A percentile compares a stretch with the other conserved stretches of the same genome.
Evolutionary conservation across 1,284 basidiomycete genomes (phyloP).

Genomic region (Earliella scabrosa): DNA sequence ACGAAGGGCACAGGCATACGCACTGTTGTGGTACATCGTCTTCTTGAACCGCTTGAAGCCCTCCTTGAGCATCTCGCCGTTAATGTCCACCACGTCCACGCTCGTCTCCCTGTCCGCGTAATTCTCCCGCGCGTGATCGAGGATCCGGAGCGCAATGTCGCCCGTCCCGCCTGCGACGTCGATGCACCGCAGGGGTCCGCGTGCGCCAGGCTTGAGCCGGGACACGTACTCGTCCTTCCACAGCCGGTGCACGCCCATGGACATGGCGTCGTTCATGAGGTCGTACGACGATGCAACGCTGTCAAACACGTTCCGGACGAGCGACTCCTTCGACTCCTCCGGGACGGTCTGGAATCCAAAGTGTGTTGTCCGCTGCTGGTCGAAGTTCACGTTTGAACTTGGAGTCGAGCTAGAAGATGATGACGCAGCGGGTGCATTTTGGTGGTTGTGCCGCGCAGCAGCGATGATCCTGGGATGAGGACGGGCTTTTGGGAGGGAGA

Average conservation of each 20-base stretch:
- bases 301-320: conserved; percentile 93
- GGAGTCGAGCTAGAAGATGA: not conserved
- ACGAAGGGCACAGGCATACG: conserved; percentile 37
- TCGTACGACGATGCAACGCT: conserved; percentile 97
- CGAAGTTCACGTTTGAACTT: not conserved
- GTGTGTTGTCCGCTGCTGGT: conserved; percentile 58
- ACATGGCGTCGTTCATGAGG: conserved; percentile 99
- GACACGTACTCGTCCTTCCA: conserved; percentile 97
- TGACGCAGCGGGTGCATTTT: conserved; percentile 10
- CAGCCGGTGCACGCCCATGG: conserved; percentile 92
- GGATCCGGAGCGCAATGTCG: conserved; percentile 93
- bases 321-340: conserved; percentile 74
- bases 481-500: conserved; percentile 10
- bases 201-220: conserved; percentile 78
- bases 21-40: conserved; percentile 97
- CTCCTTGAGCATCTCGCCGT: conserved; percentile 93
- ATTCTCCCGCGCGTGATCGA: conserved; percentile 90
- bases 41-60: conserved; percentile 91
- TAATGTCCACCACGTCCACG: conserved; percentile 95
- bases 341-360: conserved; percentile 93
- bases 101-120: conserved; percentile 88
- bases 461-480: conserved; percentile 1
- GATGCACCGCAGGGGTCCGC: conserved; percentile 78
- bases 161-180: conserved; percentile 99
- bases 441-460: conserved; percentile 17